These are phyloP conservation scores for Nicotiana attenuata DNA, from an alignment of 257 asterid genomes.

Conservation along the genomic window DNA sequence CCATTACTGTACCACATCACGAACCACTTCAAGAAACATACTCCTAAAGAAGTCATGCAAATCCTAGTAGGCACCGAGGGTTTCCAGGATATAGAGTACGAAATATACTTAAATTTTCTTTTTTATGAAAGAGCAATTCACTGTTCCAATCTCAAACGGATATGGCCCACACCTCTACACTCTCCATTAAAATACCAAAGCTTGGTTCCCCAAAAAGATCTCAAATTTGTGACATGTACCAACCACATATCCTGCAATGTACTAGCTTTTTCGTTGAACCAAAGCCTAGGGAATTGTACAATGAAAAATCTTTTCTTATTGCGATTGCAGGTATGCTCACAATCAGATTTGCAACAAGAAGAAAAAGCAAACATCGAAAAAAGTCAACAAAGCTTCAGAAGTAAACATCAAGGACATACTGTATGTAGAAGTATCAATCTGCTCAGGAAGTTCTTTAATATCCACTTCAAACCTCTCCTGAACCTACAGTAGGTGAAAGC, in stretches of 20 bases:
- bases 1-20: background rate
- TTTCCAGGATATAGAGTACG: background rate
- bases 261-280: background rate
- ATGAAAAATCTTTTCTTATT: background rate
- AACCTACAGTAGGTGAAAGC: slow-evolving; percentile 40
- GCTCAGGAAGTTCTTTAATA: slow-evolving; percentile 79
- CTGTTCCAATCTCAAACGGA: background rate
- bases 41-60: background rate
- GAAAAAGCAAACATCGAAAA: background rate
- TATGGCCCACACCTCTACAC: background rate
- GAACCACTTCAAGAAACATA: background rate
- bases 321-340: background rate
- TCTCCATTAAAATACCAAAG: background rate
- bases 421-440: slow-evolving; percentile 83
- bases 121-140: background rate
- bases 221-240: background rate
- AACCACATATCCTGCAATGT: background rate
- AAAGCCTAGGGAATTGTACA: background rate
- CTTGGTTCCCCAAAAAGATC: background rate
- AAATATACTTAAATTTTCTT: background rate
- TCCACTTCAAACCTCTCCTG: slow-evolving; percentile 88
- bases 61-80: background rate
- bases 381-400: background rate
- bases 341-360: background rate
- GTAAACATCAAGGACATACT: slow-evolving; percentile 41